Base-by-base conservation (phyloP, 1,284 basidiomycete species). In the Xerocomus minutiporus region DNA sequence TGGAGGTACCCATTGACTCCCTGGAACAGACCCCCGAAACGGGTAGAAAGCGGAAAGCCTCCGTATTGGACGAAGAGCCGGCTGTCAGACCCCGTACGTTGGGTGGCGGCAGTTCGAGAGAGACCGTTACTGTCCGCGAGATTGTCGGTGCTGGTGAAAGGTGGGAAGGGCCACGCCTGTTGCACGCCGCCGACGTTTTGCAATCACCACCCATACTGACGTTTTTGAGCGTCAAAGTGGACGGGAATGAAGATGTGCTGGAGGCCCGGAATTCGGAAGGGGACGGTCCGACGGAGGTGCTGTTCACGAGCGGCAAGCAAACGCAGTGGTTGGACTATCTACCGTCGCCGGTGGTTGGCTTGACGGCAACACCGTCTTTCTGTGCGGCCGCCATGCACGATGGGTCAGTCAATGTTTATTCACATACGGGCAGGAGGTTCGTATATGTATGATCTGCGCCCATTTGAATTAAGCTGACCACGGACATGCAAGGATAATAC, bases 301-400 rank as follows among this genome's bases (percentile, higher is more conserved):
- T 80, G 8, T 83, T 83, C 56, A 71, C 81, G 41, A 80, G 74
- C 60, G 78, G 81, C 32, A 82, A 85, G 71, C 75, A 86, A 64
- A 81, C 84, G 7, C 80, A 88, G 50, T 98, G 95, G 94, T 68
- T 94, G 48, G 93, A 97, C 69, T 97, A 90, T 69, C 64, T 93
- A 8, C 82, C 89, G 1, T 81, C 80, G 0, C 84, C 86, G 6
- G 82, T 83, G 5, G 66, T 95, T 5, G 74, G 78, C 0, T 67
- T 91, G 31, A 83, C 83, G 1, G 83, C 84, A 0, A 88, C 89
- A 0, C 65, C 70, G 2, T 64, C 65, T 2, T 93, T 93, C 65
- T 85, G 84, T 57, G 93, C 91, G 2, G 87, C 81, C 2, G 88
- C 83, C 0, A 78, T 82, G 71, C 79, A 85, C 57, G 91, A 96